Evolutionary conservation across 345 rosid species (phyloP), one percentile per base, ranked within the genome.

Genomic region (Corchorus capsularis): DNA sequence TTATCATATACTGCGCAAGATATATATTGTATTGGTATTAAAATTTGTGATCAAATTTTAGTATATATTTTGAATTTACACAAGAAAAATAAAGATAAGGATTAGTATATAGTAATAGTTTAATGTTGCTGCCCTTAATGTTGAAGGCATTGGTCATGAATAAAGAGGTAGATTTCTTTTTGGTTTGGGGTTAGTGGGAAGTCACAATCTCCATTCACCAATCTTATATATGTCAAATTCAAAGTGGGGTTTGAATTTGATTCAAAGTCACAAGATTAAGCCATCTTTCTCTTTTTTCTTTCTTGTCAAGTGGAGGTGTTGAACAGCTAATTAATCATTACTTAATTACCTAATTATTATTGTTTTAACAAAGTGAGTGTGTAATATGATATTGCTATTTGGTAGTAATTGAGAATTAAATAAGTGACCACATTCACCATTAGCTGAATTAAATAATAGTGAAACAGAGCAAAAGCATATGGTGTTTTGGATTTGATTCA

Each of bases 261-360:
- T 11, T 4, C 4, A 50, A n/a, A 43, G 43, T 39, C 43, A 3
- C 43, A 39, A 39, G 43, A 39, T 39, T 39, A 64, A 11, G 50
- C 32, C 17, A 64, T 41, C 46, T 35, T 34, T 15, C 20, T 20
- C 46, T 35, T 62, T 15, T 9, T 6, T 6, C 45, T 34, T 37
- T 27, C 13, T 43, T 65, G 53, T 19, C 53, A 65, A n/a, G 52
- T 65, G 20, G 73, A 27, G 56, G 72, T 49, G 27, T 52, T 53
- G 61, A 53, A 52, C 61, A 69, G 61, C 32, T 69, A 52, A 69
- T 69, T 52, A 39, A 16, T 34, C 27, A 50, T 52, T 69, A 69
- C 8, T 52, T 69, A 52, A 52, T 69, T 52, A 53, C 27, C 17
- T 27, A 69, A 52, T 69, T 16, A 52, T 69, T 16, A 5, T 52